Evolutionary conservation across 768 basidiomycete species (phyloP), one percentile per base, ranked within the genome.

Genomic region (Naganishia vaughanmartiniae): DNA sequence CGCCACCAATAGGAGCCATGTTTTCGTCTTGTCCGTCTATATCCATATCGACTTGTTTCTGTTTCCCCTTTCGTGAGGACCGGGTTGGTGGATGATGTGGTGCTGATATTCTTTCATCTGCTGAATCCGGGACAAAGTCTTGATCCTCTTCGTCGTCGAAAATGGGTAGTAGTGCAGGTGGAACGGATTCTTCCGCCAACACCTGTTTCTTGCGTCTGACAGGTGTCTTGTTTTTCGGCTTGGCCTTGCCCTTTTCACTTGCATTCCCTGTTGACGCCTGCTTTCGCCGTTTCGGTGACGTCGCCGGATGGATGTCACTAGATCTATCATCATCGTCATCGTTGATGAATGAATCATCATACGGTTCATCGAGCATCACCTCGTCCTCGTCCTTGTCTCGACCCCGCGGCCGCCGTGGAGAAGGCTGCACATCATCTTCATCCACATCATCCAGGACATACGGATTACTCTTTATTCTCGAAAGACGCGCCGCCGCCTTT

Each of bases 1-100:
- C 60, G 19, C 15, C 30, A 19, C 42, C 60, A n/a, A 63, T 21
- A 12, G 36, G 60, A 24, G 28, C 30, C n/a, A 63, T 26, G n/a
- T 17, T 39, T 21, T 36, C 33, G 24, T 63, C 60, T 15, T 63
- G 42, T 42, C 19, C 39, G 15, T 34, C 60, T 24, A 42, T 21
- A 17, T 26, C n/a, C 5, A 42, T 24, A 7, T 26, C n/a, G 21
- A 42, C 21, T 63, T 45, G 60, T 63, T 36, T 63, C 42, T 63
- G 60, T 63, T 63, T 63, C 7, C 60, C 60, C 39, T 63, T 63
- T 63, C 60, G 39, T 10, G 60, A n/a, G 21, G 39, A 63, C 46
- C 60, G 36, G 10, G 39, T 24, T 63, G 48, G 48, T 30, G 57
- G 57, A 12, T 17, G 57, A 19, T 14, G 60, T 10, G 42, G 24